These are phyloP conservation scores for Talaromyces nanjingensis DNA, from an alignment of 495 filamentous ascomycete species.

Conservation along the genomic window DNA sequence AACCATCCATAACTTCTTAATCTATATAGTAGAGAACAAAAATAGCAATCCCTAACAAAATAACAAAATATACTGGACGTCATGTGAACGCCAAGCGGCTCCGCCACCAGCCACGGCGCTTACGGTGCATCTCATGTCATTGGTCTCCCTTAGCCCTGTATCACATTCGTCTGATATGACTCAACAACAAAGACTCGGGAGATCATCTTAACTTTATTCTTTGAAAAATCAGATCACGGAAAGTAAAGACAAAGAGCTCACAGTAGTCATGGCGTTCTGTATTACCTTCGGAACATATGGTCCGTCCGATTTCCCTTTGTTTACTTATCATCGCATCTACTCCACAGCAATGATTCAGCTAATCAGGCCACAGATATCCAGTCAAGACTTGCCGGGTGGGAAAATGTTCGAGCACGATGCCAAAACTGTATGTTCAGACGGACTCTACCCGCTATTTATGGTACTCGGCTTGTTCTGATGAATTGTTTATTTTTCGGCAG, in stretches of 20 bases:
- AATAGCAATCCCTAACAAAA: too few species aligned
- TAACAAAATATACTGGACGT: background rate
- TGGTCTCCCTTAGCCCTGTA: background rate
- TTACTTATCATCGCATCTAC: background rate
- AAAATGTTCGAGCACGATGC: slow-evolving; percentile 47
- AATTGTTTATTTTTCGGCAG: slow-evolving; percentile 15
- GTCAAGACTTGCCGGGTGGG: slow-evolving; percentile 46
- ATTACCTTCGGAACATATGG: slow-evolving; percentile 51
- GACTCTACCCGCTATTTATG: background rate
- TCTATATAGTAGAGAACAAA: background rate
- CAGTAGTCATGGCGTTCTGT: slow-evolving; percentile 41
- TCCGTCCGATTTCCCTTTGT: slow-evolving; percentile 29
- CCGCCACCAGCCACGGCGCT: background rate
- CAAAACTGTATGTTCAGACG: slow-evolving; percentile 40
- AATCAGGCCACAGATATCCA: slow-evolving; percentile 36
- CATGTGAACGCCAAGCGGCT: slow-evolving; percentile 1
- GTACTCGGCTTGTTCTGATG: background rate
- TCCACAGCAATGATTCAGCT: background rate
- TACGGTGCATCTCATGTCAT: background rate
- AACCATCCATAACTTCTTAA: background rate
- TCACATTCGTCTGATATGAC: background rate
- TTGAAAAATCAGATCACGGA: background rate
- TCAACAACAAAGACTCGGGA: background rate
- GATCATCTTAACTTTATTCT: background rate
- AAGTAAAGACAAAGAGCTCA: background rate